A percentile compares a stretch with the other conserved stretches of the same genome.
Evolutionary conservation across 2,329 filamentous ascomycete genomes (phyloP).

Genomic region (Aspergillus fumigatus): DNA sequence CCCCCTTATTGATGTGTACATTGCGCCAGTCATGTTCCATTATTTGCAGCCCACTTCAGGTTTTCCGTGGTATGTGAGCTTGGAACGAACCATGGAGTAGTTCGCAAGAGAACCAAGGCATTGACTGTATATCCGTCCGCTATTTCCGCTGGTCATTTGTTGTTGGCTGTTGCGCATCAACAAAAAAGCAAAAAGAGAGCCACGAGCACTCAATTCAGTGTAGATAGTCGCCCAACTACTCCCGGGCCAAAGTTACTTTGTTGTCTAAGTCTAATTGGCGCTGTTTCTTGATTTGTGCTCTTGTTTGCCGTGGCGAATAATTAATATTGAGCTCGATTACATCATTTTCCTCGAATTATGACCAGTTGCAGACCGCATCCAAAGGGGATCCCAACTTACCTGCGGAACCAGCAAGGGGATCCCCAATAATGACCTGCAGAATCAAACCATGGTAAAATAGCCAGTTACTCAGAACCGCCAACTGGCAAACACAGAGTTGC

Average conservation of each 20-base stretch:
- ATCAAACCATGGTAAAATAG: not conserved
- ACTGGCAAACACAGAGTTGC: slow-evolving; percentile 31
- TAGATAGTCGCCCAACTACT: not conserved
- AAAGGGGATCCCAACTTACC: not conserved
- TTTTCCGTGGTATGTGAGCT: slow-evolving; percentile 13
- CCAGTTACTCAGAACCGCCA: slow-evolving; percentile 29
- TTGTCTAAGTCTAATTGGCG: not conserved
- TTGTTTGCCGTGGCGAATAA: not conserved
- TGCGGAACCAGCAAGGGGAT: not conserved
- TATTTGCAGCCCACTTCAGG: slow-evolving; percentile 6
- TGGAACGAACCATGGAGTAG: slow-evolving; percentile 2
- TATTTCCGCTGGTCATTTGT: not conserved
- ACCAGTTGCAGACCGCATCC: not conserved
- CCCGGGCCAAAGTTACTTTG: no score
- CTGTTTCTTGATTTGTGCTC: not conserved
- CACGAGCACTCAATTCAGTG: no score
- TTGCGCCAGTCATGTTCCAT: slow-evolving; percentile 7
- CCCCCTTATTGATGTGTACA: slow-evolving; percentile 8
- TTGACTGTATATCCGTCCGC: not conserved
- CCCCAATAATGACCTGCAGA: not conserved
- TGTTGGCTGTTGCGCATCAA: not conserved
- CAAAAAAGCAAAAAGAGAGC: not conserved
- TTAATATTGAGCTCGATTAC: not conserved
- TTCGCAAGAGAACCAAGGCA: not conserved
- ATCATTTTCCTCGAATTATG: not conserved